Base-by-base conservation (phyloP, 495 filamentous ascomycete genomes). In the Daldinia bambusicola region DNA sequence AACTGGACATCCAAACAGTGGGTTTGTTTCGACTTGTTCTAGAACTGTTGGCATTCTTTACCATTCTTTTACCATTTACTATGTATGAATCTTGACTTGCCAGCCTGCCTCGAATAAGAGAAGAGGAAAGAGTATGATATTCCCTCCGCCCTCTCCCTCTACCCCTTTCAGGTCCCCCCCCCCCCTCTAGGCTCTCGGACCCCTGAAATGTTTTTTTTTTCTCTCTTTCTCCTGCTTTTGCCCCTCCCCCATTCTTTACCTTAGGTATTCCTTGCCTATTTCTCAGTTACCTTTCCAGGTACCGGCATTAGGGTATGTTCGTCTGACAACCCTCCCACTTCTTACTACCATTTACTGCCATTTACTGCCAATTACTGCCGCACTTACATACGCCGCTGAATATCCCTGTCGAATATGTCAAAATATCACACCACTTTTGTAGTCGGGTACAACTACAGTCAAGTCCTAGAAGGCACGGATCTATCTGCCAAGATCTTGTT, bases 21-120 rank as follows among this genome's bases (percentile, higher is more conserved):
- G 70, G 59, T 55, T 66, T 66, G 63, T 72, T 72, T 72, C 69
- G 63, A 72, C 55, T 55, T 67, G 69, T 67, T 68, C 65, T 72
- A 67, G 69, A 48, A 67, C 69, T 67, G 22, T 57, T 22, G 18
- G n/a, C 43, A 20, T 48, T 48, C 18, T 48, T 48, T 48, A 16
- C 16, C 18, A 31, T 31, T 52, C n/a, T 22, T 30, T 12, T 30
- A 32, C 50, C 22, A 14, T 16, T 16, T 6, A 16, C 13, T 26
- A 31, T n/a, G n/a, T n/a, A 20, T 12, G 1, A 26, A 26, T 26
- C 50, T 36, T 38, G 9, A 37, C 34, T 6, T 36, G 7, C 34
- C 34, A 26, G 4, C 18, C n/a, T 36, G n/a, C n/a, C n/a, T 22
- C n/a, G 13, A 57, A 57, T 22, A 57, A 40, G 3, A 26, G 26